Evolutionary conservation across 345 rosid genomes (phyloP).

Genomic region (Arabis hirsuta): DNA sequence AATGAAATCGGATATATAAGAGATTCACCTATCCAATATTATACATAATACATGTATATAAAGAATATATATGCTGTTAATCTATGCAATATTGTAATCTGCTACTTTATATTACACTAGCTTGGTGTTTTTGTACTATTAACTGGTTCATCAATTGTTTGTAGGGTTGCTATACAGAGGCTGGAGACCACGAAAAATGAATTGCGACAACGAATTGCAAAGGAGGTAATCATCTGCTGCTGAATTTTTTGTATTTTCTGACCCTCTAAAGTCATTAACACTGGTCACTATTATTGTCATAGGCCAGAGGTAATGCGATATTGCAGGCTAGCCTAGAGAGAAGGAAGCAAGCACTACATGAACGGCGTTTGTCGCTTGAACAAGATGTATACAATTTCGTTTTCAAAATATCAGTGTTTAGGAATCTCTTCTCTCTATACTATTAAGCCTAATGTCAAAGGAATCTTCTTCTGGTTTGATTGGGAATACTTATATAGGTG

Average conservation of each 20-base stretch:
- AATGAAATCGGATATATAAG: slow-evolving; percentile 5
- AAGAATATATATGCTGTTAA: neutral
- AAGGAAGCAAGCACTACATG: slow-evolving; percentile 99
- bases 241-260: neutral
- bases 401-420: slow-evolving; percentile 18
- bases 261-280: slow-evolving; percentile 27
- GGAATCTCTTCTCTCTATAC: slow-evolving; percentile 1
- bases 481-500: slow-evolving; percentile 57
- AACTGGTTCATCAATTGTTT: slow-evolving; percentile 35
- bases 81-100: slow-evolving; percentile 13
- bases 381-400: slow-evolving; percentile 74
- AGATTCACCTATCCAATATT: slow-evolving; percentile 6
- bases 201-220: slow-evolving; percentile 88
- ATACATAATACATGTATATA: neutral
- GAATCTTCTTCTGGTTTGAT: slow-evolving; percentile 25
- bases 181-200: slow-evolving; percentile 97
- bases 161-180: slow-evolving; percentile 94
- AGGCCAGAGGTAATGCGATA: slow-evolving; percentile 98
- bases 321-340: slow-evolving; percentile 96
- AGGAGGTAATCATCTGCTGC: slow-evolving; percentile 69
- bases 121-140: slow-evolving; percentile 14
- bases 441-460: slow-evolving; percentile 9
- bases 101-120: slow-evolving; percentile 1
- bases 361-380: slow-evolving; percentile 95
- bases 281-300: slow-evolving; percentile 32